These are phyloP conservation scores for Sanguinoderma infundibulare DNA, from an alignment of 1,284 basidiomycete genomes.

Conservation along the genomic window DNA sequence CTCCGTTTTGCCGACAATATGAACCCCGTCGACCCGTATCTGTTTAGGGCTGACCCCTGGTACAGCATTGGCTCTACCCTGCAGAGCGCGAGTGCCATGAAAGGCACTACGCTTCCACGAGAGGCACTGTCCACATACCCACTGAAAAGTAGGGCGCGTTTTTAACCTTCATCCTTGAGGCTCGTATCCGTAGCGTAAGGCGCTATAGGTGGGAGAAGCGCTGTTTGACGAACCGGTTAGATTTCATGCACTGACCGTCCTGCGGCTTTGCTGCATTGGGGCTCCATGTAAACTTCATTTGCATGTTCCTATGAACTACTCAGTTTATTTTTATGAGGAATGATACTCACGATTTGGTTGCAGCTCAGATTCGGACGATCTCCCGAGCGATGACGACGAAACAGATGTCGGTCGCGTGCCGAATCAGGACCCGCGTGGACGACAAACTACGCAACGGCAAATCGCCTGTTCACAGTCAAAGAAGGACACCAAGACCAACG, in stretches of 20 bases:
- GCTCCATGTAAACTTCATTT: neutral
- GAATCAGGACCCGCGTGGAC: conserved; percentile 42
- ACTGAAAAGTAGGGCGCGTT: too few species aligned
- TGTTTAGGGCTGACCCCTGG: neutral
- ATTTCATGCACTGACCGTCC: too few species aligned
- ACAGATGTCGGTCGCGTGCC: conserved; percentile 44
- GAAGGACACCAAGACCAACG: conserved; percentile 8
- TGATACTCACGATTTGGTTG: neutral
- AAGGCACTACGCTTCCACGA: too few species aligned
- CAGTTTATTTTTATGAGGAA: neutral
- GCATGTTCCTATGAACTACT: neutral
- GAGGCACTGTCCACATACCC: too few species aligned
- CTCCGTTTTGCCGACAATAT: neutral
- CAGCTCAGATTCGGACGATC: conserved; percentile 53
- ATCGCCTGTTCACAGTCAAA: conserved; percentile 15
- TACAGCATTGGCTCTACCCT: too few species aligned
- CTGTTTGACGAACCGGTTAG: too few species aligned
- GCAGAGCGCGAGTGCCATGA: too few species aligned
- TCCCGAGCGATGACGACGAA: conserved; percentile 45
- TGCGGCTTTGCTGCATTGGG: too few species aligned
- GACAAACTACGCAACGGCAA: conserved; percentile 36
- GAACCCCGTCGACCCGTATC: neutral
- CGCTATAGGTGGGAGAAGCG: too few species aligned
- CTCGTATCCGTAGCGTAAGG: too few species aligned
- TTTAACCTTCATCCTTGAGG: too few species aligned